Conservation (phyloP, 2,329 filamentous ascomycete species). For the Colletotrichum sp. region DNA sequence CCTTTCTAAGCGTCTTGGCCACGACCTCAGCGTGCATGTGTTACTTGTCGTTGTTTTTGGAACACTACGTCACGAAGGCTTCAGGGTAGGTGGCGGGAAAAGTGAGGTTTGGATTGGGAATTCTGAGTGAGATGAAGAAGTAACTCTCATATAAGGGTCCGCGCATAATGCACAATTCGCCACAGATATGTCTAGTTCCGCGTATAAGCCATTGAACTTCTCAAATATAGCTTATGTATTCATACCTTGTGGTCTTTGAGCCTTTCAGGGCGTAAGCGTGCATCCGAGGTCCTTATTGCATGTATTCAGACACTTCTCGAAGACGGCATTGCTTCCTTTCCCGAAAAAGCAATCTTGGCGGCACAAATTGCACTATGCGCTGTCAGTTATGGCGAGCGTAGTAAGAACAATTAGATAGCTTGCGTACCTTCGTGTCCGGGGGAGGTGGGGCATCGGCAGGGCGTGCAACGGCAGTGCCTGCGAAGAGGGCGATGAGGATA, state of each 20-base stretch:
- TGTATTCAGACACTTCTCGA: background rate
- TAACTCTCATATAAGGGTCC: background rate
- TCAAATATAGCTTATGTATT: background rate
- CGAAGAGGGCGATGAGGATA: background rate
- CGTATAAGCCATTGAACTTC: background rate
- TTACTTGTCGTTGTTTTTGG: background rate
- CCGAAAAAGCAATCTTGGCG: background rate
- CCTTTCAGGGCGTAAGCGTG: background rate
- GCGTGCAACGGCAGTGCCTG: background rate
- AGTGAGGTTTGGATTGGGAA: background rate
- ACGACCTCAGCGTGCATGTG: background rate
- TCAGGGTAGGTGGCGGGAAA: background rate
- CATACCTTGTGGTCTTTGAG: background rate
- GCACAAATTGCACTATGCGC: background rate
- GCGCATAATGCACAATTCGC: background rate
- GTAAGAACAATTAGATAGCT: background rate
- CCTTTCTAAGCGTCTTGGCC: background rate
- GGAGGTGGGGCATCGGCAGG: background rate
- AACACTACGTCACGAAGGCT: background rate
- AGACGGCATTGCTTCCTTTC: background rate
- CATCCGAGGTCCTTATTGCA: background rate
- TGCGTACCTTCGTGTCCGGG: background rate
- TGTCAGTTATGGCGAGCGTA: background rate
- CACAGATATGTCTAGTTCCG: background rate
- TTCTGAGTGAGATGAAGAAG: background rate